phyloP scores from a whole-genome alignment of 1,284 basidiomycete species.

The Chondrostereum purpureum region DNA sequence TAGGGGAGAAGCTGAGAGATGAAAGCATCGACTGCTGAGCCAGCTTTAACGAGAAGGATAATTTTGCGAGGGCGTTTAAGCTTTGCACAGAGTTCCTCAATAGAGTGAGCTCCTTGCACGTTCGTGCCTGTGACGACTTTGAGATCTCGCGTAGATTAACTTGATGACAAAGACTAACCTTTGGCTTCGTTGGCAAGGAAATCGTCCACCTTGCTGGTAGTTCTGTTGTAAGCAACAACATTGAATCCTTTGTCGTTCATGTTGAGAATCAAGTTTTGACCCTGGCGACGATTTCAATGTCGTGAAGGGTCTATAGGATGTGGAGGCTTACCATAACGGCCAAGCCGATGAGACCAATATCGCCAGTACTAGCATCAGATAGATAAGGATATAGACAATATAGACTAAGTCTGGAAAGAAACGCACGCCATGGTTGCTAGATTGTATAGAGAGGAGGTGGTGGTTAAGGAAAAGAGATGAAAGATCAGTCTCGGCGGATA shows the following conservation, averaged over 20 bases:
- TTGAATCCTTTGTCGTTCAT: slow-evolving; percentile 99
- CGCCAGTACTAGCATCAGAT: slow-evolving; percentile 49
- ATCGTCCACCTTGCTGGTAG: slow-evolving; percentile 91
- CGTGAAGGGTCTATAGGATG: slow-evolving; percentile 14
- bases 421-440: slow-evolving; percentile 37
- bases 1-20: slow-evolving; percentile 66
- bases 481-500: slow-evolving; percentile 17
- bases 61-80: slow-evolving; percentile 86
- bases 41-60: slow-evolving; percentile 93
- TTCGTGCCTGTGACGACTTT: slow-evolving; percentile 68
- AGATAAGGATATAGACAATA: slow-evolving; percentile 7
- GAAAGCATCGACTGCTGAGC: slow-evolving; percentile 72
- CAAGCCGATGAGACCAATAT: slow-evolving; percentile 91
- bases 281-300: slow-evolving; percentile 38
- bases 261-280: slow-evolving; percentile 95
- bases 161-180: slow-evolving; percentile 48
- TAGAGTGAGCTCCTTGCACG: slow-evolving; percentile 89
- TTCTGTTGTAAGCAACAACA: slow-evolving; percentile 97
- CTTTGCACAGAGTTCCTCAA: slow-evolving; percentile 83
- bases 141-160: slow-evolving; percentile 4
- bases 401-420: slow-evolving; percentile 16
- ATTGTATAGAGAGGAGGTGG: slow-evolving; percentile 18
- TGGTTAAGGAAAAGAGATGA: slow-evolving; percentile 22
- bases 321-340: slow-evolving; percentile 82
- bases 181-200: slow-evolving; percentile 98